Base-by-base conservation (phyloP, 805 yeast genomes). In the Candida tibetensis region DNA sequence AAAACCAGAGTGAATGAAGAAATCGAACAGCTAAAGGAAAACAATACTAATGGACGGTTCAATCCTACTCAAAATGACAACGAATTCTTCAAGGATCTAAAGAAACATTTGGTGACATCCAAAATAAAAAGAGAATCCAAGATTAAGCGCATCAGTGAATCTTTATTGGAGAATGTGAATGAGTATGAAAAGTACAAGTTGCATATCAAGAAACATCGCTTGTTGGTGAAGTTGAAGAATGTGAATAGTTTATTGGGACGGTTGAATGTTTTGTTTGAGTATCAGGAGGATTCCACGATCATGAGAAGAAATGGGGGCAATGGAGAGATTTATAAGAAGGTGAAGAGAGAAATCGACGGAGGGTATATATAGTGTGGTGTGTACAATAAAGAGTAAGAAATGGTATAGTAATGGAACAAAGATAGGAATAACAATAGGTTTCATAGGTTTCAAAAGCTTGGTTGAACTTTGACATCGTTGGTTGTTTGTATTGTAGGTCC, bases 161-260 rank as follows among this genome's bases (percentile, higher is more conserved):
- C 36, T 5, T 27, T 45, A 21, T 15, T 51, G 10, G 45, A 41
- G n/a, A 30, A 35, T 15, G 43, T 30, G 17, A 7, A 21, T 5
- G 42, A 18, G 22, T 47, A 16, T 28, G 34, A 27, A 16, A 18
- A 8, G 13, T 21, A 37, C 17, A 41, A 34, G 17, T 36, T 41
- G 14, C 52, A 44, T 34, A 36, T 43, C 26, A 39, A 39, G 33
- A 50, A 48, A 39, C 28, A 39, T 15, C 32, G 34, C 26, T 27
- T 40, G 16, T 41, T 55, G 34, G 25, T 33, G 15, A 51, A 49
- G 34, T 28, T 54, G 36, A 36, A 41, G 30, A 12, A 32, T 22
- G 29, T 49, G 12, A 47, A 45, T 28, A 39, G 39, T 26, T 22
- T 51, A 28, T 32, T 46, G 25, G 16, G 42, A 2, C 39, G 36